Evolutionary conservation across 371 early-diverging fungal genomes (phyloP).

Genomic region (Nematocida displodere): DNA sequence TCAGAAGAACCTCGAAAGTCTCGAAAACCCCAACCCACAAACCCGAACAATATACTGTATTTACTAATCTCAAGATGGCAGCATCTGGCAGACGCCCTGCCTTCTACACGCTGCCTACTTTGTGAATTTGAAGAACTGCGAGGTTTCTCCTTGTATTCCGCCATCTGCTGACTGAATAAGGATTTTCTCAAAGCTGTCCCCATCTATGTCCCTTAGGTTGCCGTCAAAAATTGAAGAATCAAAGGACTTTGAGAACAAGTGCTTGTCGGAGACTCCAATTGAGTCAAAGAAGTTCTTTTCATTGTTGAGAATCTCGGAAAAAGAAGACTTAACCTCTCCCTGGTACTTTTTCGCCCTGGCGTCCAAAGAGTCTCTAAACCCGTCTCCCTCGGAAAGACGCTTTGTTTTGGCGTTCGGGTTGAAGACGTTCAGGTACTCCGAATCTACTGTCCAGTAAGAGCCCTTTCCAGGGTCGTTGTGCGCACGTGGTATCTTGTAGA

Average conservation of each 20-base stretch:
- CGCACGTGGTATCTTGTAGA: conserved; percentile 76
- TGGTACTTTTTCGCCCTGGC: conserved; percentile 1
- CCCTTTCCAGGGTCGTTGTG: conserved; percentile 83
- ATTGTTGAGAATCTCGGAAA: conserved; percentile 55
- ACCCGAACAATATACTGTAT: no score
- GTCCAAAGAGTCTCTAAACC: not conserved
- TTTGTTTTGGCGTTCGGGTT: conserved; percentile 28
- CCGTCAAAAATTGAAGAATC: conserved; percentile 63
- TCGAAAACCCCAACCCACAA: no score
- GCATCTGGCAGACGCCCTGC: no score
- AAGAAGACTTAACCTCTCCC: conserved; percentile 40
- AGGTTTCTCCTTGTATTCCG: conserved; percentile 24
- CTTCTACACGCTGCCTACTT: conserved; percentile 38
- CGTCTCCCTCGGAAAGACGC: not conserved
- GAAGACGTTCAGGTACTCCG: conserved; percentile 50
- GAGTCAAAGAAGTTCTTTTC: conserved; percentile 59
- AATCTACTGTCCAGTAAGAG: conserved; percentile 71
- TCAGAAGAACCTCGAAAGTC: no score
- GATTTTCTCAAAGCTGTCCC: conserved; percentile 45
- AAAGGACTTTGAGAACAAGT: conserved; percentile 45
- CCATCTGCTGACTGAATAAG: not conserved
- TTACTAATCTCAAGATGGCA: no score
- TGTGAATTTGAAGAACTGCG: conserved; percentile 52
- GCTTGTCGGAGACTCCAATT: conserved; percentile 64
- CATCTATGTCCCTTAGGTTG: conserved; percentile 57